A percentile compares a stretch with the other conserved stretches of the same genome.
These are phyloP conservation scores for Neodidymelliopsis sp. DNA, from an alignment of 2,329 filamentous ascomycete species.

Conservation along the genomic window DNA sequence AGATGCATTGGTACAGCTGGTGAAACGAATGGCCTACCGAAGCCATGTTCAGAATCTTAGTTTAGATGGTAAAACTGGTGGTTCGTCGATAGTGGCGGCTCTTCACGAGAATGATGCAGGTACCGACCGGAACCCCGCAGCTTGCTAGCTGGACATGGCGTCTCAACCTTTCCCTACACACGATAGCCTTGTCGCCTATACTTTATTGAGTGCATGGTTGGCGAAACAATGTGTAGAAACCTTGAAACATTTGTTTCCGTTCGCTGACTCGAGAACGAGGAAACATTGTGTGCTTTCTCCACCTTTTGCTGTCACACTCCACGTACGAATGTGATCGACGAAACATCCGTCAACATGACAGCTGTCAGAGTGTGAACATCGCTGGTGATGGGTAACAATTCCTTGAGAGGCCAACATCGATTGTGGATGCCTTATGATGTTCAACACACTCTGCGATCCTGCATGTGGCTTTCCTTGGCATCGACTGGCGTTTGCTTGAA, in stretches of 20 bases:
- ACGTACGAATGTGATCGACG: neutral
- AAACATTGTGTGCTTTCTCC: neutral
- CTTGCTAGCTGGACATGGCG: neutral
- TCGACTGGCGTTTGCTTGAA: slow-evolving; percentile 2
- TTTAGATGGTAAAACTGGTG: neutral
- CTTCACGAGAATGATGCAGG: neutral
- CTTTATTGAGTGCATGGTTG: neutral
- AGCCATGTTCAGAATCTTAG: neutral
- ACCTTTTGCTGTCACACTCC: neutral
- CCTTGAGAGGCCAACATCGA: neutral
- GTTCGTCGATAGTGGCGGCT: neutral
- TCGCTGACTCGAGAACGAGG: neutral
- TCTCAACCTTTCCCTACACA: neutral
- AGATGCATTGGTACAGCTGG: neutral
- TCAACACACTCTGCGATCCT: neutral
- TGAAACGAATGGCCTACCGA: neutral
- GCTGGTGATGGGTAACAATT: neutral
- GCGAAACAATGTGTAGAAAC: neutral
- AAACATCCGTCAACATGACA: neutral
- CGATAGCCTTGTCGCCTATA: neutral
- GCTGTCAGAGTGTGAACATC: neutral
- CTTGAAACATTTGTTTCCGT: neutral
- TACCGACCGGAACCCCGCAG: neutral
- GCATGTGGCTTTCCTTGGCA: slow-evolving; percentile 6
- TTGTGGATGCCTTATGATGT: neutral